These are phyloP conservation scores for Penicillium sp. DNA, from an alignment of 2,329 filamentous ascomycete species.

Conservation along the genomic window DNA sequence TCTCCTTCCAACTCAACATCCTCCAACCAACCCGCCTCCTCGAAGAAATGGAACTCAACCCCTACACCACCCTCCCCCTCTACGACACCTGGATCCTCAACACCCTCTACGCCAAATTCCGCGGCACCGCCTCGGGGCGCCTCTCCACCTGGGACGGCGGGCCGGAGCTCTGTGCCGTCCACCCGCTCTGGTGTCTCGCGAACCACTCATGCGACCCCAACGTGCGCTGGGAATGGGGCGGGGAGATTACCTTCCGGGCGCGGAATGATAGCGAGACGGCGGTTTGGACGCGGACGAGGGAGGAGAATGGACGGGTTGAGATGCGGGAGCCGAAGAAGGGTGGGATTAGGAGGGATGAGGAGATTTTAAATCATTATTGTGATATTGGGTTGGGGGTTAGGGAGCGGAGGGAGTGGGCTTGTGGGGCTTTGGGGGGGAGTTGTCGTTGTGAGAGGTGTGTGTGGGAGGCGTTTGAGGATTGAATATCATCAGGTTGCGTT, in stretches of 20 bases:
- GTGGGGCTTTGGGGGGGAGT: constrained; percentile 81
- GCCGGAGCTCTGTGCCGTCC: constrained; percentile 89
- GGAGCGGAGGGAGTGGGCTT: constrained; percentile 84
- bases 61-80: constrained; percentile 50
- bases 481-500: constrained; percentile 6
- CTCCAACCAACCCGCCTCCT: constrained; percentile 62
- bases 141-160: constrained; percentile 75
- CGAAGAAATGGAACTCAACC: constrained; percentile 64
- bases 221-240: constrained; percentile 88
- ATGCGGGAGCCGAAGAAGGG: constrained; percentile 48
- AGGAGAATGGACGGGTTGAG: constrained; percentile 24
- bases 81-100: constrained; percentile 70
- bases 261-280: constrained; percentile 37
- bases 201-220: constrained; percentile 97
- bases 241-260: constrained; percentile 44
- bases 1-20: constrained; percentile 63
- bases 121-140: constrained; percentile 85
- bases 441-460: constrained; percentile 85
- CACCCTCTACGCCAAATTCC: constrained; percentile 88
- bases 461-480: constrained; percentile 59
- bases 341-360: constrained; percentile 75
- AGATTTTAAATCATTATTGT: constrained; percentile 93
- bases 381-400: constrained; percentile 77
- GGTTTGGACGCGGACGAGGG: constrained; percentile 38
- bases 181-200: constrained; percentile 93